Evolutionary conservation across 2,329 filamentous ascomycete genomes (phyloP).

Genomic region (Zasmidium angulare): DNA sequence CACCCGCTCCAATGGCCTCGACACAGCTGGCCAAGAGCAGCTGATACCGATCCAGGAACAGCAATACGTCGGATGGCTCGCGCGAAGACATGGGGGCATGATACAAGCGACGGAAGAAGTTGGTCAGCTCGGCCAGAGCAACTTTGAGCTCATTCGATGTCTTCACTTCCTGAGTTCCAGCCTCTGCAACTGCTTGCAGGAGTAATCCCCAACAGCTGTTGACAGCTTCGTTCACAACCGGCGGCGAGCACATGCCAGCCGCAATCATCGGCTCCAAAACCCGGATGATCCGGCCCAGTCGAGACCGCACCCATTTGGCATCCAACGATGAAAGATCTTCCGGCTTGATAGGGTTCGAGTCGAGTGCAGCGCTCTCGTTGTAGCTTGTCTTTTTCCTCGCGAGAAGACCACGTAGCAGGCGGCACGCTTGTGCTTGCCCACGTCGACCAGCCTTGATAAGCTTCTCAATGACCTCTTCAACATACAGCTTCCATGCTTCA

Average conservation of each 20-base stretch:
- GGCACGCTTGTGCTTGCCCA: constrained; percentile 62
- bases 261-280: constrained; percentile 57
- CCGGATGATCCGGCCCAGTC: constrained; percentile 64
- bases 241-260: constrained; percentile 45
- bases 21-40: constrained; percentile 44
- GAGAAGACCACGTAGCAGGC: constrained; percentile 72
- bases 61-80: constrained; percentile 9
- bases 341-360: constrained; percentile 51
- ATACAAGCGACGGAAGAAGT: constrained; percentile 71
- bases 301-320: constrained; percentile 80
- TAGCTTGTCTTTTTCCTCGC: constrained; percentile 64
- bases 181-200: constrained; percentile 62
- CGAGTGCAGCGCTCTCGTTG: constrained; percentile 69
- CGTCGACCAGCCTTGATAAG: constrained; percentile 51
- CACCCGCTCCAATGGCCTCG: constrained; percentile 49
- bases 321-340: constrained; percentile 84
- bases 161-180: constrained; percentile 83
- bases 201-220: constrained; percentile 46
- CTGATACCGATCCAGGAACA: constrained; percentile 23
- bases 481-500: constrained; percentile 73
- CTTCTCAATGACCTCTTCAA: constrained; percentile 63
- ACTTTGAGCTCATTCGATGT: constrained; percentile 78
- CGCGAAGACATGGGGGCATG: constrained; percentile 26
- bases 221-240: constrained; percentile 24
- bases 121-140: constrained; percentile 72